A percentile compares a stretch with the other conserved stretches of the same genome.
Evolutionary conservation across 2,329 filamentous ascomycete genomes (phyloP).

Genomic region (Ophiocordyceps sinensis): DNA sequence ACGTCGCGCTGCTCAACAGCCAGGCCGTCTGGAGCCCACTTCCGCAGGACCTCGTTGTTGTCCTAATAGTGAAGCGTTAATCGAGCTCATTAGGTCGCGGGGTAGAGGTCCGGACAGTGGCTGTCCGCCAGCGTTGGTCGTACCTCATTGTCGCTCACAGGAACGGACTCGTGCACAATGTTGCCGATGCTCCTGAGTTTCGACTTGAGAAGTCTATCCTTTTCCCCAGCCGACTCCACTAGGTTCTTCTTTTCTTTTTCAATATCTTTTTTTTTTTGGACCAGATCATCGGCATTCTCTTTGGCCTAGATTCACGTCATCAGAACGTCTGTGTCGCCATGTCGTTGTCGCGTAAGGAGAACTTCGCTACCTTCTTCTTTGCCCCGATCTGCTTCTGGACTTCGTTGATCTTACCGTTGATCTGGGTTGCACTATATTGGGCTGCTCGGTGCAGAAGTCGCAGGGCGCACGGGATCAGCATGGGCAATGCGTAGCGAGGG

Average conservation of each 20-base stretch:
- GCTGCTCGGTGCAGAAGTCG: slow-evolving; percentile 16
- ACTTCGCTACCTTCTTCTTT: slow-evolving; percentile 62
- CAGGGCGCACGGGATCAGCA: neutral
- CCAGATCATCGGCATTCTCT: slow-evolving; percentile 68
- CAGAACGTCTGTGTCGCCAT: neutral
- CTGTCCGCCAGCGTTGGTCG: neutral
- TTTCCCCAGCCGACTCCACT: slow-evolving; percentile 59
- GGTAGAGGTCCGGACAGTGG: neutral
- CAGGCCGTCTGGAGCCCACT: slow-evolving; percentile 67
- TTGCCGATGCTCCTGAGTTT: slow-evolving; percentile 68
- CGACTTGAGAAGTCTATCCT: slow-evolving; percentile 56
- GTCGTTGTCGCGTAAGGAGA: neutral
- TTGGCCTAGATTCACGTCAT: slow-evolving; percentile 43
- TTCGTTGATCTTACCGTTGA: slow-evolving; percentile 73
- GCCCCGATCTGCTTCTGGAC: slow-evolving; percentile 79
- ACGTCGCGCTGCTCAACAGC: slow-evolving; percentile 59
- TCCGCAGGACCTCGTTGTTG: slow-evolving; percentile 63
- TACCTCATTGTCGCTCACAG: slow-evolving; percentile 68
- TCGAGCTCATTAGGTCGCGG: neutral
- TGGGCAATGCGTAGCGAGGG: no score
- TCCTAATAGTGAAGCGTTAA: slow-evolving; percentile 29
- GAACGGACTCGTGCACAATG: slow-evolving; percentile 71
- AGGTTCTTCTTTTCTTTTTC: slow-evolving; percentile 72
- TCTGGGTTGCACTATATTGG: slow-evolving; percentile 64
- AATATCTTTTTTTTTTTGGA: slow-evolving; percentile 63